A percentile compares a stretch with the other conserved stretches of the same genome.
These are phyloP conservation scores for Chondrostereum purpureum DNA, from an alignment of 1,284 basidiomycete genomes.

Conservation along the genomic window DNA sequence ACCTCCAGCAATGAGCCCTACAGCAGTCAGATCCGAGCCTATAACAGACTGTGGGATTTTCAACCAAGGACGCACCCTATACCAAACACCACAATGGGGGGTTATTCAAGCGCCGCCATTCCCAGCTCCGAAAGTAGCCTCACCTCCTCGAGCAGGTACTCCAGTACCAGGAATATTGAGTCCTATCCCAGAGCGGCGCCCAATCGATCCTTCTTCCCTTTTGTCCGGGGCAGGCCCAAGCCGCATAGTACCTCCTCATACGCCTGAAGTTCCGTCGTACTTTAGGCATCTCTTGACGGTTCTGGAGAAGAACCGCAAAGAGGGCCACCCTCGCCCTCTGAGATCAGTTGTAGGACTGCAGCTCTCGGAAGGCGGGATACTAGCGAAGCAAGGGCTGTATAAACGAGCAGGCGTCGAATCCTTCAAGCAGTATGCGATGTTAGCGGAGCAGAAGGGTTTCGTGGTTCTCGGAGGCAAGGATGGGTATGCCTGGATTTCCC, in stretches of 20 bases:
- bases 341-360: constrained; percentile 33
- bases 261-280: constrained; percentile 2
- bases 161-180: neutral
- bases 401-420: constrained; percentile 31
- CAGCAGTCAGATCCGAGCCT: too few species aligned
- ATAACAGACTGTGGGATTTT: too few species aligned
- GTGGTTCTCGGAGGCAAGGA: constrained; percentile 40
- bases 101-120: too few species aligned
- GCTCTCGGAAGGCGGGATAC: constrained; percentile 17
- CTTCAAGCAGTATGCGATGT: constrained; percentile 38
- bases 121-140: too few species aligned
- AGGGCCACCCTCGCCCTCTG: constrained; percentile 27
- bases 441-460: constrained; percentile 39
- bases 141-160: neutral
- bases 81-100: too few species aligned
- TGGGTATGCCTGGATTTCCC: constrained; percentile 39
- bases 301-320: constrained; percentile 19
- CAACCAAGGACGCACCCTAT: too few species aligned
- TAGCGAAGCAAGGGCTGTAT: constrained; percentile 31
- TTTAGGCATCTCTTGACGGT: constrained; percentile 11
- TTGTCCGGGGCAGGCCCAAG: neutral
- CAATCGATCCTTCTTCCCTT: neutral
- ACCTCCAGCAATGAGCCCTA: too few species aligned
- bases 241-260: neutral
- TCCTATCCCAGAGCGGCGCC: neutral